A percentile compares a stretch with the other conserved stretches of the same genome.
These are phyloP conservation scores for Lactarius quietus DNA, from an alignment of 768 basidiomycete genomes.

Conservation along the genomic window DNA sequence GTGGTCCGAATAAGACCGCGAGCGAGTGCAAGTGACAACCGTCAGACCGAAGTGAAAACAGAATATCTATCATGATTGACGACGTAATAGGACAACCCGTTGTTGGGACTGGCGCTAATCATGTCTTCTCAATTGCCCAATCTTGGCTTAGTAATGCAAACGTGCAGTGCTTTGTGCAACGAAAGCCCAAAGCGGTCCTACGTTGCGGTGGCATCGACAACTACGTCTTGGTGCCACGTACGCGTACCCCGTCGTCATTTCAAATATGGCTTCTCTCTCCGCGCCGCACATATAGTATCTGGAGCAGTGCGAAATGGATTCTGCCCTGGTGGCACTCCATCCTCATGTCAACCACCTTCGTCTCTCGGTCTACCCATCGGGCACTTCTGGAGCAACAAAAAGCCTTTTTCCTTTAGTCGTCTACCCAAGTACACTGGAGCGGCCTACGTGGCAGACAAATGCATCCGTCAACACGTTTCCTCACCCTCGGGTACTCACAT, in stretches of 20 bases:
- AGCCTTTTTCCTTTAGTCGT: background rate
- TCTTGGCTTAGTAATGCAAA: background rate
- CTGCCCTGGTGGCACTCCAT: background rate
- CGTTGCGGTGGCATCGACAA: slow-evolving; percentile 5
- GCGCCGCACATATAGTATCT: background rate
- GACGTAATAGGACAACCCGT: slow-evolving; percentile 13
- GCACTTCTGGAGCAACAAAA: background rate
- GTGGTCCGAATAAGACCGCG: too few relatives aligned
- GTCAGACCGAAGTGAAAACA: too few relatives aligned
- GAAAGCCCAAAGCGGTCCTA: background rate
- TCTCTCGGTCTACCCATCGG: background rate
- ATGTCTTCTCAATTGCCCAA: background rate
- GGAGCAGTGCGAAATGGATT: background rate
- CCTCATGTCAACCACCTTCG: background rate
- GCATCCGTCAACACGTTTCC: background rate
- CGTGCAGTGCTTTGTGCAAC: background rate
- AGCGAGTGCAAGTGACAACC: too few relatives aligned
- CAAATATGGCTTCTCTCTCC: background rate
- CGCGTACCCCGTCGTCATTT: background rate
- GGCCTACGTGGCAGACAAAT: too few relatives aligned
- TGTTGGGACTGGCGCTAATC: background rate
- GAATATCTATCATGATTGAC: background rate
- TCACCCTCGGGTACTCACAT: background rate
- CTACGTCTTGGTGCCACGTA: background rate
- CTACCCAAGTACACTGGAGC: slow-evolving; percentile 17